Conservation (phyloP, 1,284 basidiomycete genomes). For the Trametes sp. region DNA sequence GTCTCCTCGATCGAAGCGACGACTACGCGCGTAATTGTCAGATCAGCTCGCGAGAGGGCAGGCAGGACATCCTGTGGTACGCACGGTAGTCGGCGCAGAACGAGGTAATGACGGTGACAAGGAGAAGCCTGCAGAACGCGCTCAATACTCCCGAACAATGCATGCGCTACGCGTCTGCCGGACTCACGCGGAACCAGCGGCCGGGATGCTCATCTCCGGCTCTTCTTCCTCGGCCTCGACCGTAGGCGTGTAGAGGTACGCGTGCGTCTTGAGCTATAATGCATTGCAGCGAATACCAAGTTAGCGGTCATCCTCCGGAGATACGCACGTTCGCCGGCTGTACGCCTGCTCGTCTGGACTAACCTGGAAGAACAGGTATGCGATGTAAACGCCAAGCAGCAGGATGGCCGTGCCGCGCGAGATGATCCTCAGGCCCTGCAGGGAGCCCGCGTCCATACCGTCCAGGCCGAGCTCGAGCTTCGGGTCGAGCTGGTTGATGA, state of each 20-base stretch:
- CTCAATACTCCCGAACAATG: not conserved
- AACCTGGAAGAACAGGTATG: conserved; percentile 83
- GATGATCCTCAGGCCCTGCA: conserved; percentile 73
- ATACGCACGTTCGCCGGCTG: conserved; percentile 35
- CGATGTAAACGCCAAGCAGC: conserved; percentile 82
- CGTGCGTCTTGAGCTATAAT: conserved; percentile 47
- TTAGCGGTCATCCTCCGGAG: not conserved
- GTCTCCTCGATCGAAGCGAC: conserved; percentile 93
- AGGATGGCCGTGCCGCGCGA: conserved; percentile 88
- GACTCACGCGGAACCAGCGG: conserved; percentile 66
- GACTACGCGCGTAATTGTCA: conserved; percentile 54
- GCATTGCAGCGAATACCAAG: not conserved
- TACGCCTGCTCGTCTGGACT: conserved; percentile 25
- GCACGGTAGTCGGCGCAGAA: conserved; percentile 85
- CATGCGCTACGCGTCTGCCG: not conserved
- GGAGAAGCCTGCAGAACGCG: conserved; percentile 53
- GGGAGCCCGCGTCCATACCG: conserved; percentile 41
- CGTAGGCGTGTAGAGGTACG: conserved; percentile 30
- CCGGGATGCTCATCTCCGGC: conserved; percentile 71
- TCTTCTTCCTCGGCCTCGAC: conserved; percentile 49
- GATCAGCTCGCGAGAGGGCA: not conserved
- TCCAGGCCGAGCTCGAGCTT: conserved; percentile 27
- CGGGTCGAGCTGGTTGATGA: conserved; percentile 17
- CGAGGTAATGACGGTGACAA: conserved; percentile 81
- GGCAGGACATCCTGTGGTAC: conserved; percentile 35